Evolutionary conservation across 768 basidiomycete genomes (phyloP), one percentile per base, ranked within the genome.

Genomic region (Mycena vulgaris): DNA sequence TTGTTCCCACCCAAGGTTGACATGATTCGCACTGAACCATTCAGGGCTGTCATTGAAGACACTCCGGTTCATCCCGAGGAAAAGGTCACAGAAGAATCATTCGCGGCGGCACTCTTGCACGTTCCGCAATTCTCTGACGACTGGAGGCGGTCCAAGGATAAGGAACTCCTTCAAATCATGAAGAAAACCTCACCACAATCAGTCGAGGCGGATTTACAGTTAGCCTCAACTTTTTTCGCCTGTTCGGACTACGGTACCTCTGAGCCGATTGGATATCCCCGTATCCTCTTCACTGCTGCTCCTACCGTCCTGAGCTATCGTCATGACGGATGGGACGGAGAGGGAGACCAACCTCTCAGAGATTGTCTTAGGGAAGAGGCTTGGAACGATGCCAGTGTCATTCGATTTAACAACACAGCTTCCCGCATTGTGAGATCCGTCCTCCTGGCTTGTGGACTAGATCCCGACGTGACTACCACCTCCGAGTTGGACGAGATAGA

Each of bases 401-500:
- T 69, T 31, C 27, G 33, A 55, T 47, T 53, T 23, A 16, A 64
- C 27, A 23, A 33, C n/a, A 17, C 3, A 31, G 68, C 63, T 17
- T 45, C 8, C 16, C 47, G 9, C 21, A 45, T 30, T 52, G 48
- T 51, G 21, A 56, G 51, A 47, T 33, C 39, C 21, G 57, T 69
- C 25, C 39, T 69, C 19, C 23, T 56, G 5, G 63, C 68, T 7
- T 69, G 68, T 13, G 63, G 49, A 35, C 33, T 69, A 6, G 68
- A 69, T 55, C 63, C 68, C 27, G 63, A 64, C 14, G 68, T 69
- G 2, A 69, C 63, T 11, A 64, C 68, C 0, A 5, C 31, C 23
- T 13, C 48, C n/a, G 68, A 69, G 27, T 64, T 69, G 68, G 31
- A 69, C 35, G 68, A 69, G 35, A 63, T 69, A 21, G 52, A 69